A percentile compares a stretch with the other conserved stretches of the same genome.
Conservation (phyloP, 164 flowering plant species). For the Echeveria elegans region DNA sequence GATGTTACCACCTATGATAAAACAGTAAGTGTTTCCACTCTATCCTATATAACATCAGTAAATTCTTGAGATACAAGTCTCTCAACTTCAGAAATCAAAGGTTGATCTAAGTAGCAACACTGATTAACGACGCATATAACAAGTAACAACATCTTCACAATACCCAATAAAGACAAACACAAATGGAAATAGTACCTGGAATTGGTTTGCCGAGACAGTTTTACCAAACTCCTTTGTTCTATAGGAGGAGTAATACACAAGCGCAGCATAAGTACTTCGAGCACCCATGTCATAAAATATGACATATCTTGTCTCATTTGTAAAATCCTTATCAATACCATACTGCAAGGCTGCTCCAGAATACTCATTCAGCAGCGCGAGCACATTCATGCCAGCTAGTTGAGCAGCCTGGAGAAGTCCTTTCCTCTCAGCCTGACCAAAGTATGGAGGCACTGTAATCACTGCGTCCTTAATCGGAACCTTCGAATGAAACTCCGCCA, state of each 20-base stretch:
- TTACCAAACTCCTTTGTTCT: slow-evolving; percentile 73
- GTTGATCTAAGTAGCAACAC: background rate
- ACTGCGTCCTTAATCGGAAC: slow-evolving; percentile 59
- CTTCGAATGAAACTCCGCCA: slow-evolving; percentile 78
- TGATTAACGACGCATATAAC: background rate
- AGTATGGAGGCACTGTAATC: slow-evolving; percentile 75
- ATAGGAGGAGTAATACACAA: slow-evolving; percentile 83
- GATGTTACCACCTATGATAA: background rate
- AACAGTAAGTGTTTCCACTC: background rate
- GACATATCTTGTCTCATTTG: slow-evolving; percentile 80
- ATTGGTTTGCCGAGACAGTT: slow-evolving; percentile 75
- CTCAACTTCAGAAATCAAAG: background rate
- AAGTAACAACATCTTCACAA: background rate
- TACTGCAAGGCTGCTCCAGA: slow-evolving; percentile 95
- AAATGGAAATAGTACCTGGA: slow-evolving; percentile 52
- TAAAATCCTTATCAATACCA: slow-evolving; percentile 95
- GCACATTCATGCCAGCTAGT: slow-evolving; percentile 77
- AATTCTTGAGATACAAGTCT: background rate
- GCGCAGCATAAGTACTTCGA: slow-evolving; percentile 85
- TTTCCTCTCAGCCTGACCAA: slow-evolving; percentile 86
- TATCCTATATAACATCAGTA: background rate
- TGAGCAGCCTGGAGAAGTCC: slow-evolving; percentile 73
- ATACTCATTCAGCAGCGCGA: slow-evolving; percentile 79
- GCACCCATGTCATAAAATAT: slow-evolving; percentile 89
- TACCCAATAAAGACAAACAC: background rate